Base-by-base conservation (phyloP, 2,329 filamentous ascomycete species). In the Helotiales sp. region DNA sequence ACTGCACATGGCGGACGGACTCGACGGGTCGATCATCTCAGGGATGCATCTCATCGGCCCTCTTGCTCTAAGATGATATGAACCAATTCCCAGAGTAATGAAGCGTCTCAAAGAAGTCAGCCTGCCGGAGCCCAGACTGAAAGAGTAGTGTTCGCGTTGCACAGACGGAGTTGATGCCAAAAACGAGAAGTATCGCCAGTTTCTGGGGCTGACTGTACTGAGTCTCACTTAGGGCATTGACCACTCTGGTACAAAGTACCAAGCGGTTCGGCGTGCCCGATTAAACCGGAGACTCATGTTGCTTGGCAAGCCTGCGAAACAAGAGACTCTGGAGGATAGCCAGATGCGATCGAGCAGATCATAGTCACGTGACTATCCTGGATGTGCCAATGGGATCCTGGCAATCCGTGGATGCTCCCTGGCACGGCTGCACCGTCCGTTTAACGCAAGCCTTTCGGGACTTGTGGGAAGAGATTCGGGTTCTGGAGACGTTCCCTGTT, bases 401-500 rank as follows among this genome's bases (percentile, higher is more conserved):
- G 13, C 10, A 20, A 20, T 49, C 3, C 40, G 24, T 30, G 24
- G 8, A 26, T 50, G 34, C 22, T 20, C 15, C 22, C 17, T 54
- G 47, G 22, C 22, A 43, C 37, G 55, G 28, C 30, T 28, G n/a
- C n/a, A 40, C 13, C 15, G 32, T 54, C 49, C 28, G 22, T 50
- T 71, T 69, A 76, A 55, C 85, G 85, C 7, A 82, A 75, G 47
- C 86, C 86, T 61, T 87, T 91, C 1, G 95, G 95, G 0, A 96
- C 93, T 49, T 92, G 91, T 1, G 96, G 96, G 75, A 98, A 98
- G 67, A 91, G 87, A 28, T 85, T 87, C 1, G 93, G 92, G 75
- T 93, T 91, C 70, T 87, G 90, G 68, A 97, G 79, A 52, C 93
- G 87, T 78, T 97, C 93, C 50, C 90, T 88, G 75, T 95, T 96